Conservation (phyloP, 352 stramenopile genomes). For the Phytophthora melonis region DNA sequence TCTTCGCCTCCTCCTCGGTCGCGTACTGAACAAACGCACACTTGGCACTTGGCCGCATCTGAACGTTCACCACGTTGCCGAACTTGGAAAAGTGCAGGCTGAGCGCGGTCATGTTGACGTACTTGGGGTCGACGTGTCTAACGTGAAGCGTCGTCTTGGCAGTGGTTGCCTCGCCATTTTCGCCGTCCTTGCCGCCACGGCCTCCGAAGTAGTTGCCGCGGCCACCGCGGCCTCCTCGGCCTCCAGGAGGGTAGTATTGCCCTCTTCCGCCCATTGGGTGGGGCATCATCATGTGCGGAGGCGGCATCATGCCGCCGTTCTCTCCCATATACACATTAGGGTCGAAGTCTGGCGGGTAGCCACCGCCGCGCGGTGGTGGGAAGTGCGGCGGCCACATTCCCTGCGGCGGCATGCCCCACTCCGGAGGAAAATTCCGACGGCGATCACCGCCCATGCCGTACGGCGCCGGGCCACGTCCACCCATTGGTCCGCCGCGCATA, state of each 20-base stretch:
- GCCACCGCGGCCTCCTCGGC: slow-evolving; percentile 52
- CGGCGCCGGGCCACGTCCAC: slow-evolving; percentile 33
- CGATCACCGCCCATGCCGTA: slow-evolving; percentile 54
- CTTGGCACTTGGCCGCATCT: slow-evolving; percentile 84
- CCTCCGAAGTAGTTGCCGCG: slow-evolving; percentile 48
- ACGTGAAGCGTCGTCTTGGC: slow-evolving; percentile 84
- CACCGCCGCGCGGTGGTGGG: slow-evolving; percentile 43
- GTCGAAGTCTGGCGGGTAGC: slow-evolving; percentile 72
- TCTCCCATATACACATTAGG: slow-evolving; percentile 75
- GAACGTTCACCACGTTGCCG: slow-evolving; percentile 90
- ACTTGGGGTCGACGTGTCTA: slow-evolving; percentile 89
- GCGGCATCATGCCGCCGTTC: slow-evolving; percentile 65
- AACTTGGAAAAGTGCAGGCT: slow-evolving; percentile 91
- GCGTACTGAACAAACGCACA: slow-evolving; percentile 90
- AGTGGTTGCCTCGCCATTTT: slow-evolving; percentile 34
- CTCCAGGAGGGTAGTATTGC: slow-evolving; percentile 54
- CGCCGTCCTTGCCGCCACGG: slow-evolving; percentile 39
- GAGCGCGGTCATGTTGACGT: slow-evolving; percentile 91
- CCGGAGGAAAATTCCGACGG: slow-evolving; percentile 67
- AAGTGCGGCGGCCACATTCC: slow-evolving; percentile 77
- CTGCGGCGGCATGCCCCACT: slow-evolving; percentile 77
- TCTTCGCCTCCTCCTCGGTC: slow-evolving; percentile 83
- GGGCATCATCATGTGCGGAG: slow-evolving; percentile 77
- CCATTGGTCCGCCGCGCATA: slow-evolving; percentile 41
- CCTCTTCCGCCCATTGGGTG: slow-evolving; percentile 60